Base-by-base conservation (phyloP, 768 basidiomycete genomes). In the Jaapia argillacea region DNA sequence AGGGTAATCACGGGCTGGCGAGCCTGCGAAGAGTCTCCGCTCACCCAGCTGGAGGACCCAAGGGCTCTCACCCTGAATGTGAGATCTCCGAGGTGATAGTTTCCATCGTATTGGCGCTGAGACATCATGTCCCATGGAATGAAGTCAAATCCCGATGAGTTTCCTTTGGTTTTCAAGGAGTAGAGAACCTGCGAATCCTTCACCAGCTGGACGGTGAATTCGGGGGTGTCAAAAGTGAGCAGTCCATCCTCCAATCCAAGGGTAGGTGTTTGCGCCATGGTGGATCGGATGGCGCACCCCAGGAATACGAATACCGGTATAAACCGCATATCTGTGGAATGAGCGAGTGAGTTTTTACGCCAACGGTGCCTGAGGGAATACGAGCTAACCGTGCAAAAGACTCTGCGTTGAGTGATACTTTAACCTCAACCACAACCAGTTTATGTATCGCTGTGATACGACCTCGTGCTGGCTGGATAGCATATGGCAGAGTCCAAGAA, bases 141-240 rank as follows among this genome's bases (percentile, higher is more conserved):
- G 46, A 75, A 77, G 50, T 77, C 64, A 51, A 76, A 75, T 2
- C 54, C 57, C 2, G 64, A 58, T 5, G 45, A 33, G 7, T 47
- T 50, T 21, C 55, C 59, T 23, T 40, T 48, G 7, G 72, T 63
- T 36, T 58, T 64, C 41, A 76, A 54, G n/a, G 74, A 75, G 53
- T 72, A 75, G 4, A 74, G 55, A 0, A 72, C 74, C 54, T 77
- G 75, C 1, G 74, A 75, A 49, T 76, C 74, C 49, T 72, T 74
- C 37, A 76, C 71, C 14, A 75, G 60, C 44, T 69, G 66, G 13
- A 72, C 50, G 7, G 61, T 48, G 54, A 77, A 73, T 5, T 53
- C 51, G 1, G 73, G 59, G 3, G 71, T 69, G 31, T 63, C 66
- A 57, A 74, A 69, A 13, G 66, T 60, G 27, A 68, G 45, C 42